Evolutionary conservation across 345 rosid species (phyloP).

Genomic region (Eucalyptus pumila): DNA sequence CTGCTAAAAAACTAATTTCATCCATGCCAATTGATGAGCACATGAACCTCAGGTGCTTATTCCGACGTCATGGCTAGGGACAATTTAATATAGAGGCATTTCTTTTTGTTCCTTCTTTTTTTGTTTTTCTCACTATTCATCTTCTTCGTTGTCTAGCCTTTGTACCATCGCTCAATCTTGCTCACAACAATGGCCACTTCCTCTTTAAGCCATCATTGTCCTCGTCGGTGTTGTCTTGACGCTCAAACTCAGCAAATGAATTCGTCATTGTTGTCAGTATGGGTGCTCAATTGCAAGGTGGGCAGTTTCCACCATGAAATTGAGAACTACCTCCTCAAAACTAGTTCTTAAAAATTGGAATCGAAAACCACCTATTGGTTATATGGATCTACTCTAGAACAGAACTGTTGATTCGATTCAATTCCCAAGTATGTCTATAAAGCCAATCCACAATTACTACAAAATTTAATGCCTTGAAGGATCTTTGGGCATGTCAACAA

Average conservation of each 20-base stretch:
- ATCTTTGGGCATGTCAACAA: not conserved
- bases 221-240: not conserved
- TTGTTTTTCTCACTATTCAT: not conserved
- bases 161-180: not conserved
- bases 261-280: not conserved
- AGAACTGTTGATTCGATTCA: too few species aligned
- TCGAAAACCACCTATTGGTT: fast-evolving
- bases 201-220: not conserved
- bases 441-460: not conserved
- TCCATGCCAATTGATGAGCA: not conserved
- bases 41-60: not conserved
- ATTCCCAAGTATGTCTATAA: too few species aligned
- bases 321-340: fast-evolving
- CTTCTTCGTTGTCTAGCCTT: not conserved
- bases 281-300: too few species aligned
- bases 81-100: not conserved
- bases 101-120: not conserved
- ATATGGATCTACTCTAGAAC: fast-evolving
- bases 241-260: not conserved
- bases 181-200: not conserved
- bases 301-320: too few species aligned
- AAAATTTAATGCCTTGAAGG: not conserved
- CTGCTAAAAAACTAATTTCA: not conserved
- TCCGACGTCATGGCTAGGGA: not conserved
- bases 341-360: too few species aligned